Evolutionary conservation across 1,139 yeast species (phyloP).

Genomic region (Saccharomyces uvarum): DNA sequence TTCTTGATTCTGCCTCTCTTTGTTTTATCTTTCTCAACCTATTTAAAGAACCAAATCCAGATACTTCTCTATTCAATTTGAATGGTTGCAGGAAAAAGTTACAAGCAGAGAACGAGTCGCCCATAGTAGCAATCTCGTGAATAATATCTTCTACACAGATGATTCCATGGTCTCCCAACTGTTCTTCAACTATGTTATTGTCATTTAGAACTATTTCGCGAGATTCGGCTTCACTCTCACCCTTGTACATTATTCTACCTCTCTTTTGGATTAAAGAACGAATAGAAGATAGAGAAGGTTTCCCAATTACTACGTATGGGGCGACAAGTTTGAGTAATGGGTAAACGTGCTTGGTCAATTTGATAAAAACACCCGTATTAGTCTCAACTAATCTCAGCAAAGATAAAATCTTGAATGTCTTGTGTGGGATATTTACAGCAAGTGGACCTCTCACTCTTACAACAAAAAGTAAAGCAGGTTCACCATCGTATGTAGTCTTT

Average conservation of each 20-base stretch:
- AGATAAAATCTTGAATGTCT: conserved; percentile 51
- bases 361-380: conserved; percentile 67
- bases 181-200: conserved; percentile 66
- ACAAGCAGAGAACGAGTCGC: conserved; percentile 54
- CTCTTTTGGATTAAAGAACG: conserved; percentile 70
- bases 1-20: conserved; percentile 37
- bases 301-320: conserved; percentile 67
- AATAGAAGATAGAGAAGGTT: conserved; percentile 61
- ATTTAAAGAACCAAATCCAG: conserved; percentile 55
- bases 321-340: conserved; percentile 59
- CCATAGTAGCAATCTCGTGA: conserved; percentile 57
- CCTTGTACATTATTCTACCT: conserved; percentile 45
- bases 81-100: conserved; percentile 63
- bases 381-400: conserved; percentile 51
- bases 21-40: conserved; percentile 35
- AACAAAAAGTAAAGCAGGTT: conserved; percentile 52
- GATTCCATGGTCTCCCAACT: conserved; percentile 59
- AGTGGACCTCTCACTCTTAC: conserved; percentile 57
- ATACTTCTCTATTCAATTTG: conserved; percentile 57
- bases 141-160: conserved; percentile 75
- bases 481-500: conserved; percentile 33
- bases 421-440: conserved; percentile 58
- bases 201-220: conserved; percentile 51
- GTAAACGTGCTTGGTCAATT: conserved; percentile 46
- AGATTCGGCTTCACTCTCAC: conserved; percentile 33